Conservation (phyloP, 2,329 filamentous ascomycete genomes). For the Phyllosticta ampelicida region DNA sequence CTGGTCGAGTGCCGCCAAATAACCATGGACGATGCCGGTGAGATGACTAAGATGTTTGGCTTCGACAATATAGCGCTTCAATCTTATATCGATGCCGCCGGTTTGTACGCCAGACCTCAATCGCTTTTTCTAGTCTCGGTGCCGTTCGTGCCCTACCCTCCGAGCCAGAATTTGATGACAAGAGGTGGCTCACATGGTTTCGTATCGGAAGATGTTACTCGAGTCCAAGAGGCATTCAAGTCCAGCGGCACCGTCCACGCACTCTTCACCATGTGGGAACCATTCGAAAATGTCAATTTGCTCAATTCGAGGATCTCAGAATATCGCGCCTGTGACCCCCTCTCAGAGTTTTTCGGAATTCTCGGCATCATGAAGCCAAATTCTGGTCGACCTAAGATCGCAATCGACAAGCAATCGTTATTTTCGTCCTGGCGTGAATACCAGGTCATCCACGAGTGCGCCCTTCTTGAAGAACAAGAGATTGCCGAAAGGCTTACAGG, state of each 20-base stretch:
- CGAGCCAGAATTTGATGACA: background rate
- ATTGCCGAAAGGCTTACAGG: background rate
- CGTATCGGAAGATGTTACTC: background rate
- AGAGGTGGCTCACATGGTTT: background rate
- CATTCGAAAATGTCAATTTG: background rate
- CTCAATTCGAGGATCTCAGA: background rate
- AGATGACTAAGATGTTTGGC: background rate
- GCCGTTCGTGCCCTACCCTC: background rate
- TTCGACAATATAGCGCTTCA: background rate
- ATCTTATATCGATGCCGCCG: background rate
- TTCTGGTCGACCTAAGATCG: background rate
- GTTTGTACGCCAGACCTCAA: too few relatives aligned
- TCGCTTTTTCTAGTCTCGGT: background rate
- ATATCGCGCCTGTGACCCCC: background rate
- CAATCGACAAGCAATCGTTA: background rate
- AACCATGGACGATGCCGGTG: too few relatives aligned
- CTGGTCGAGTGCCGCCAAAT: background rate
- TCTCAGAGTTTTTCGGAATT: background rate
- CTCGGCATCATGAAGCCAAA: background rate
- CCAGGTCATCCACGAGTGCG: background rate
- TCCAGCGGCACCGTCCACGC: background rate
- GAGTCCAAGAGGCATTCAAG: background rate
- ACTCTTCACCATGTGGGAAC: background rate
- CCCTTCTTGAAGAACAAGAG: background rate
- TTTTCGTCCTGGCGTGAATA: background rate